These are phyloP conservation scores for Emmonsia crescens DNA, from an alignment of 2,329 filamentous ascomycete species.

Conservation along the genomic window DNA sequence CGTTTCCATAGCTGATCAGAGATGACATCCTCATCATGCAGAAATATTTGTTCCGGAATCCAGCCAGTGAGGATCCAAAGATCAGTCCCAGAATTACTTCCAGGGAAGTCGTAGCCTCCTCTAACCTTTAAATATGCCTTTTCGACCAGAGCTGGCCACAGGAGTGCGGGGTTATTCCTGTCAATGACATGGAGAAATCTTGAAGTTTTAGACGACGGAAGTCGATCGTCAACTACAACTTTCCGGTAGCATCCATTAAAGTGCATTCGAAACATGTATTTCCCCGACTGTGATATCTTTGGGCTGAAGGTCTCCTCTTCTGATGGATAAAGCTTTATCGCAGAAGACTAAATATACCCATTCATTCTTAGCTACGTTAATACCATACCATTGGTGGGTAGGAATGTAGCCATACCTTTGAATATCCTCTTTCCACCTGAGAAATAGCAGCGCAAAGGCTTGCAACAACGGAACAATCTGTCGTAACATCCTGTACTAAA, in stretches of 20 bases:
- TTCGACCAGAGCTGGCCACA: slow-evolving; percentile 89
- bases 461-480: slow-evolving; percentile 93
- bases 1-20: slow-evolving; percentile 66
- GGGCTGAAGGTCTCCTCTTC: slow-evolving; percentile 50
- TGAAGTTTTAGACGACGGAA: slow-evolving; percentile 63
- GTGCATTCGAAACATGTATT: slow-evolving; percentile 83
- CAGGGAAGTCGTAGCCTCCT: slow-evolving; percentile 94
- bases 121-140: slow-evolving; percentile 94
- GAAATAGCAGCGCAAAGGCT: slow-evolving; percentile 77
- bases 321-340: slow-evolving; percentile 69
- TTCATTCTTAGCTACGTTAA: neutral
- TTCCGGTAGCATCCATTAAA: slow-evolving; percentile 90
- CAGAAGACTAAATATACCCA: slow-evolving; percentile 33
- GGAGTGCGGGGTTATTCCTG: slow-evolving; percentile 62
- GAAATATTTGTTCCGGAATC: slow-evolving; percentile 91
- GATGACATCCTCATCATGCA: slow-evolving; percentile 76
- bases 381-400: neutral
- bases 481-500: slow-evolving; percentile 88
- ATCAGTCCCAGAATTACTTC: slow-evolving; percentile 93
- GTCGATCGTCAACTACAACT: slow-evolving; percentile 77
- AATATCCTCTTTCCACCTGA: slow-evolving; percentile 56
- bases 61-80: slow-evolving; percentile 87
- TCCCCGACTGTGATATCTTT: slow-evolving; percentile 62
- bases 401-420: slow-evolving; percentile 43
- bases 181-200: slow-evolving; percentile 81